Evolutionary conservation across 192 early-diverging fungal genomes (phyloP).

Genomic region (Jimgerdemannia flammicorona): DNA sequence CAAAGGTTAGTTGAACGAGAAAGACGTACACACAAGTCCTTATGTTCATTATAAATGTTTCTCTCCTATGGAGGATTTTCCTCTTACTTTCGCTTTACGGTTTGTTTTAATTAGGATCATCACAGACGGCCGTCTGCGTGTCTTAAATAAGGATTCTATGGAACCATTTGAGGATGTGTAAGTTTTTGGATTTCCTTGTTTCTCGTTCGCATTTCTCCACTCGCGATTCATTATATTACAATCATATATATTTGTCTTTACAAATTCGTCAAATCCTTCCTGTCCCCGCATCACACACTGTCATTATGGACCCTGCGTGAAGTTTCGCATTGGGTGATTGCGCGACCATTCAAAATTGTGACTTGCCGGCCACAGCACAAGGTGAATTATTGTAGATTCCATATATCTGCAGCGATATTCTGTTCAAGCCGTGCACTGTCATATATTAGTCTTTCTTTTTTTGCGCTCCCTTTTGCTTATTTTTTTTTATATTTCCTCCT

Average conservation of each 20-base stretch:
- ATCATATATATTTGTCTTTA: too few relatives aligned
- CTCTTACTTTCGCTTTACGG: too few relatives aligned
- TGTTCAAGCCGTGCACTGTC: too few relatives aligned
- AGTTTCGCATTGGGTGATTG: slow-evolving; percentile 89
- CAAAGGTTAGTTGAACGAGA: slow-evolving; percentile 31
- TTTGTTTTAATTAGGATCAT: slow-evolving; percentile 48
- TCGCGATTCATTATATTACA: too few relatives aligned
- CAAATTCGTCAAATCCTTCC: too few relatives aligned
- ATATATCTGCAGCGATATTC: too few relatives aligned
- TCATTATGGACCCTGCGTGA: background rate
- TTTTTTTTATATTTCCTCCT: background rate
- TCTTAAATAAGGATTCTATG: slow-evolving; percentile 58
- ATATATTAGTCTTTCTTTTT: too few relatives aligned
- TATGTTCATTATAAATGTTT: slow-evolving; percentile 22
- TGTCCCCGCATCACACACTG: too few relatives aligned
- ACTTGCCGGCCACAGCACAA: slow-evolving; percentile 83
- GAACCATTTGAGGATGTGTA: slow-evolving; percentile 54
- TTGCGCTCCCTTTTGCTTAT: too few relatives aligned
- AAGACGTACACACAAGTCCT: slow-evolving; percentile 1
- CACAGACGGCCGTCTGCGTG: slow-evolving; percentile 73
- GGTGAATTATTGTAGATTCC: slow-evolving; percentile 12
- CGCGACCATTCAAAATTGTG: slow-evolving; percentile 72
- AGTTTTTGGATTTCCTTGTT: background rate
- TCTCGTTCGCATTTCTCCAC: too few relatives aligned
- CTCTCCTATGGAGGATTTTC: background rate